Percentiles rank a stretch among this genome's conserved stretches.
These are phyloP conservation scores for Pichia ethanolica DNA, from an alignment of 805 yeast genomes.

Conservation along the genomic window DNA sequence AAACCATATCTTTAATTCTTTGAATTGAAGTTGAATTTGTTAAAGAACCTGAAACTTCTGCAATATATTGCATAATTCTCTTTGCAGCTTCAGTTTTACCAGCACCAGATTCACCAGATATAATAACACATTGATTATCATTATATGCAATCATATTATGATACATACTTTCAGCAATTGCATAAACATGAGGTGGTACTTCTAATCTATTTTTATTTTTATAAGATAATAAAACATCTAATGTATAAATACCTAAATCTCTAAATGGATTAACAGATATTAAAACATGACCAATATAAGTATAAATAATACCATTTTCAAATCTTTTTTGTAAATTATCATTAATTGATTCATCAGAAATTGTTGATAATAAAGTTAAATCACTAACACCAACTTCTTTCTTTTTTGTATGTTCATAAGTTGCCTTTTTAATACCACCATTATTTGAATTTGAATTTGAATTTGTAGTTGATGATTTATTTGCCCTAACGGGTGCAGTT, in stretches of 20 bases:
- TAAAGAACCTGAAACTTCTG: slow-evolving; percentile 72
- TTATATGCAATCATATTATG: slow-evolving; percentile 90
- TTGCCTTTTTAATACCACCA: slow-evolving; percentile 69
- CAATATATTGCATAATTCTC: slow-evolving; percentile 94
- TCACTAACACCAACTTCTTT: slow-evolving; percentile 99
- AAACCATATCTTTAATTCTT: slow-evolving; percentile 91
- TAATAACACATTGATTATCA: slow-evolving; percentile 94
- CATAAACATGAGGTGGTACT: slow-evolving; percentile 97
- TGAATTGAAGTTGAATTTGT: slow-evolving; percentile 63
- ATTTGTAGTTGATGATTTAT: slow-evolving; percentile 35
- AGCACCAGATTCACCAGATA: slow-evolving; percentile 96
- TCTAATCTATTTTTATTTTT: slow-evolving; percentile 91
- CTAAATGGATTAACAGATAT: slow-evolving; percentile 95
- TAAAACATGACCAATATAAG: slow-evolving; percentile 89
- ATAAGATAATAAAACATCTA: slow-evolving; percentile 63
- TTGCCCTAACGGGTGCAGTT: slow-evolving; percentile 26
- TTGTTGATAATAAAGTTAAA: slow-evolving; percentile 78
- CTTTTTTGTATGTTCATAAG: slow-evolving; percentile 79
- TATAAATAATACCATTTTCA: slow-evolving; percentile 82
- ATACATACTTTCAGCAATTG: slow-evolving; percentile 95
- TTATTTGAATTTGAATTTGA: slow-evolving; percentile 51
- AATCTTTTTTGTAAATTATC: slow-evolving; percentile 87
- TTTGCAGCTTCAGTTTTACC: slow-evolving; percentile 98
- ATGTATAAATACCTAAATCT: slow-evolving; percentile 92
- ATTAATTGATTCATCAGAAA: slow-evolving; percentile 86